These are phyloP conservation scores for Volvariella volvacea DNA, from an alignment of 1,284 basidiomycete species.

Conservation along the genomic window DNA sequence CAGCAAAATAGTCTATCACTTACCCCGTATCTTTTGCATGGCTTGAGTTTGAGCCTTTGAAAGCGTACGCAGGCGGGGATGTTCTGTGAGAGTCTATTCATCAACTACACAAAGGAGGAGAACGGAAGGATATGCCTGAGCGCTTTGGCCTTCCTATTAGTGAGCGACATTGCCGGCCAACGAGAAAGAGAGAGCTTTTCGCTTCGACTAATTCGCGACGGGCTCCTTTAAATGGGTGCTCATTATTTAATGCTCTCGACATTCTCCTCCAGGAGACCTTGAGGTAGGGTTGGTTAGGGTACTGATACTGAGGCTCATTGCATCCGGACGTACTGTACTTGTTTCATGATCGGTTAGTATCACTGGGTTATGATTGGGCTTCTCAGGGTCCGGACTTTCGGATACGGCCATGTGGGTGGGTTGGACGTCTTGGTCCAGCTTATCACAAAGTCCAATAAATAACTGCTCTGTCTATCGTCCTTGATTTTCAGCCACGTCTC, in stretches of 20 bases:
- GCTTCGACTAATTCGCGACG: no score
- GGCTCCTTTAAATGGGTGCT: no score
- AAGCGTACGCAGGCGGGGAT: slow-evolving; percentile 20
- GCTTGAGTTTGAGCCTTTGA: slow-evolving; percentile 29
- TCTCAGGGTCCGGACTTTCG: slow-evolving; percentile 1
- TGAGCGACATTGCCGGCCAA: not conserved
- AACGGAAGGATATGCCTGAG: slow-evolving; percentile 7
- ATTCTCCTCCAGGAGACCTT: not conserved
- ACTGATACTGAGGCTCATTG: slow-evolving; percentile 2
- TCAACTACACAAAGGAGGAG: not conserved
- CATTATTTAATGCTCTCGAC: no score
- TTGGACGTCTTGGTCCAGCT: no score
- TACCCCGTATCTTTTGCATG: slow-evolving; percentile 29
- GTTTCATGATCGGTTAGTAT: slow-evolving; percentile 3
- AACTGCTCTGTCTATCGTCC: not conserved
- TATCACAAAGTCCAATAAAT: slow-evolving; percentile 1
- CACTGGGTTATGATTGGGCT: not conserved
- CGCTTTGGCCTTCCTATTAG: slow-evolving; percentile 8
- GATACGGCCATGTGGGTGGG: not conserved
- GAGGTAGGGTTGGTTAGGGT: not conserved
- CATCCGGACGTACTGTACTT: slow-evolving; percentile 6
- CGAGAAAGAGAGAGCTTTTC: not conserved
- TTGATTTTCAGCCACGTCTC: not conserved
- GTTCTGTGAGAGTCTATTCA: slow-evolving; percentile 11
- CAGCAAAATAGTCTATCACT: slow-evolving; percentile 9